Evolutionary conservation across 106 monocot genomes (phyloP), one percentile per base, ranked within the genome.

Genomic region (Triglochin maritima): DNA sequence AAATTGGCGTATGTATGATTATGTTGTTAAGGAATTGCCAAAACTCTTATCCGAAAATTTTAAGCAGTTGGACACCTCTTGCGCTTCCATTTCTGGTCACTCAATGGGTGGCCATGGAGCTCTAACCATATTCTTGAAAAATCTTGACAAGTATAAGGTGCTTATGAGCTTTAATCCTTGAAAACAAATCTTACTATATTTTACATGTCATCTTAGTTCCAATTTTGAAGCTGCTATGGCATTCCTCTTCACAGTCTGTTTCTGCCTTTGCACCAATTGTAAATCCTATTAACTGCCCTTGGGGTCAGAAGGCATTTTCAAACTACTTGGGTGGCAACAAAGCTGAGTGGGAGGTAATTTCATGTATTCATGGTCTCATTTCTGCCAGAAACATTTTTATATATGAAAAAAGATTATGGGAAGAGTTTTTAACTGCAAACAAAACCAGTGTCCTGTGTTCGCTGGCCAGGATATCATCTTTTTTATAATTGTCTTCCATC

Each of bases 91-190:
- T 77, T 96, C 66, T 77, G 95, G 95, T 56, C 95, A 96, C 75
- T 96, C 95, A 49, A 96, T 96, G 95, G 95, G 95, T 49, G 95
- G 95, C 3, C 95, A 96, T 77, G 95, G 95, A 67, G 95, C 95
- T 29, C 69, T 96, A 61, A 91, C 83, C 12, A 91, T 96, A 60
- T 96, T 78, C 76, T 69, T 96, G 66, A 96, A 91, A 61, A 96
- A 96, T 62, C 79, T 49, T 47, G 84, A 85, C 64, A 81, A 81
- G 69, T 96, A 84, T 69, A 90, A 88, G 95, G 95, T 88, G 64
- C 29, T 29, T 29, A 16, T 62, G 9, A 63, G 4, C 49, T 64
- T 14, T 13, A 48, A 43, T 15, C 14, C 10, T 6, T 17, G 11
- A 7, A 49, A 7, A 52, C 52, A 52, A 52, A 8, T 6, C 11